Evolutionary conservation across 192 early-diverging fungal genomes (phyloP).

Genomic region (Rhizophagus prolifer): DNA sequence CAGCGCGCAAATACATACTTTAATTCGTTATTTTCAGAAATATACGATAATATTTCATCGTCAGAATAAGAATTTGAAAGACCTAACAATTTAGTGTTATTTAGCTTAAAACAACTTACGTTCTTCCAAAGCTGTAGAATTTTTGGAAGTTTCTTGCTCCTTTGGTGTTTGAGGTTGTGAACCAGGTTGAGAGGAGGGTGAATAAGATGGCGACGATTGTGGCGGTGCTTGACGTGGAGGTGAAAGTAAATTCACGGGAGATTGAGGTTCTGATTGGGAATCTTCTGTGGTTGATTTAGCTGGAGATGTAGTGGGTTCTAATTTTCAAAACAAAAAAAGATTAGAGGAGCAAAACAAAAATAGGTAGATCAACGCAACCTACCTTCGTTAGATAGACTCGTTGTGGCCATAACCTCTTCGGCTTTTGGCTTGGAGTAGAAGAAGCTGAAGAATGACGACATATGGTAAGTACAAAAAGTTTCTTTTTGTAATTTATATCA

Average conservation of each 20-base stretch:
- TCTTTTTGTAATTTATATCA: too few relatives aligned
- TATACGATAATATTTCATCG: not conserved
- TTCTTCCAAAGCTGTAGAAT: not conserved
- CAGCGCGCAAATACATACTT: not conserved
- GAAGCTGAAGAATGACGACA: not conserved
- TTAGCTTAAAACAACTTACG: not conserved
- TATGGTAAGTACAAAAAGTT: not conserved
- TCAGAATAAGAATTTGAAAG: not conserved
- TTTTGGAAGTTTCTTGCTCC: not conserved
- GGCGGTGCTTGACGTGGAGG: not conserved
- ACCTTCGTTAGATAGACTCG: not conserved
- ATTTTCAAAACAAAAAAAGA: not conserved
- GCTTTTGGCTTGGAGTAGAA: constrained; percentile 6
- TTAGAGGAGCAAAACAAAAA: not conserved
- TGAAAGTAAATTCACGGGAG: not conserved
- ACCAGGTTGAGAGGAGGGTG: not conserved
- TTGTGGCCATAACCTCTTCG: not conserved
- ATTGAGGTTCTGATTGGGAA: not conserved
- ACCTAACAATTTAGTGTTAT: not conserved
- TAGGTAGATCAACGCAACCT: not conserved
- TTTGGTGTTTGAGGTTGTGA: not conserved
- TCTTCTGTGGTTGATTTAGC: not conserved
- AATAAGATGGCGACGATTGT: not conserved
- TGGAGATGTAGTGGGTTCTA: not conserved
- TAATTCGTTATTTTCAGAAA: not conserved